Percentiles rank a stretch among this genome's conserved stretches.
phyloP scores from a whole-genome alignment of 1,284 basidiomycete genomes.

The Ceraceosorus guamensis region DNA sequence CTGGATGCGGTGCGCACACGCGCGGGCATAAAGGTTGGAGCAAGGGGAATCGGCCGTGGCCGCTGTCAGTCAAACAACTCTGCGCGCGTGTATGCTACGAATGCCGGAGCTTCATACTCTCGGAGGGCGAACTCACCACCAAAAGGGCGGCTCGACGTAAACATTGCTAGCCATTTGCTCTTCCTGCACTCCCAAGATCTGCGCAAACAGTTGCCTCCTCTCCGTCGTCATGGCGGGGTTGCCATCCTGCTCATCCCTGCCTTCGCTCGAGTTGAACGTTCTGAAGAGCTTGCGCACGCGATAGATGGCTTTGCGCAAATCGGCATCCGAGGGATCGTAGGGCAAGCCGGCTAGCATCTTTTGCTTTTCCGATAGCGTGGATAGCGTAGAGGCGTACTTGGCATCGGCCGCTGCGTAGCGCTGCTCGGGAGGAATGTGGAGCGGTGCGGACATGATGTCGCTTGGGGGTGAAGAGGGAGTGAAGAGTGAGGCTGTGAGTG shows the following conservation, averaged over 20 bases:
- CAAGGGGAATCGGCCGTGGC: background rate
- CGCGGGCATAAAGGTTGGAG: background rate
- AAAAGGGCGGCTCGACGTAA: slow-evolving; percentile 26
- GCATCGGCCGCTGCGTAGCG: slow-evolving; percentile 10
- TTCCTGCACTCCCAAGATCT: slow-evolving; percentile 13
- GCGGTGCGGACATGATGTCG: background rate
- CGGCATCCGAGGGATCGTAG: slow-evolving; percentile 16
- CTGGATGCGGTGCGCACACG: slow-evolving; percentile 2
- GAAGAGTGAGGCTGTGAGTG: too few species aligned
- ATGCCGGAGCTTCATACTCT: background rate
- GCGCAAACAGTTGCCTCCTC: slow-evolving; percentile 13
- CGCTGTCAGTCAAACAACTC: background rate
- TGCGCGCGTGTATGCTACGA: too few species aligned
- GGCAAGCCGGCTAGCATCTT: slow-evolving; percentile 9
- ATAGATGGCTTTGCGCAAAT: slow-evolving; percentile 9
- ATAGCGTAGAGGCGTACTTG: slow-evolving; percentile 1
- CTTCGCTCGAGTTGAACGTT: slow-evolving; percentile 11
- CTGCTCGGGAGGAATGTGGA: background rate
- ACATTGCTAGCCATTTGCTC: slow-evolving; percentile 7
- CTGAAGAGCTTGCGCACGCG: slow-evolving; percentile 9
- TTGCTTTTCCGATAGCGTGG: slow-evolving; percentile 2
- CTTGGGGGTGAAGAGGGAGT: background rate
- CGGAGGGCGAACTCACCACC: slow-evolving; percentile 13
- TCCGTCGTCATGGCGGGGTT: slow-evolving; percentile 9
- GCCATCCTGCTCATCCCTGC: background rate